Evolutionary conservation across 2,329 filamentous ascomycete species (phyloP).

Genomic region (Alternaria sp.): DNA sequence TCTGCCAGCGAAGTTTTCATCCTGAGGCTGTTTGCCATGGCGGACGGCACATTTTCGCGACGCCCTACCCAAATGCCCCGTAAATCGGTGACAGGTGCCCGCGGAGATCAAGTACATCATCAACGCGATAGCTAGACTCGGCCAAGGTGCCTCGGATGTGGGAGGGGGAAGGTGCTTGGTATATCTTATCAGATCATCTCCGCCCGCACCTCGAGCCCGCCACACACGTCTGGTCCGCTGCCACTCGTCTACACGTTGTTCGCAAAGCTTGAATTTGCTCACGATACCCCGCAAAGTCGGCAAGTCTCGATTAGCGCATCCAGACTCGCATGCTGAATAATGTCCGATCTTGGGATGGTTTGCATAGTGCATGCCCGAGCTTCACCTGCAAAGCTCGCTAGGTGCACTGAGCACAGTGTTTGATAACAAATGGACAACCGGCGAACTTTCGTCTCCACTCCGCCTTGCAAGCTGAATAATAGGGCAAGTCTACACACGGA

Average conservation of each 20-base stretch:
- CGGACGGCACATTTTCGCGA: background rate
- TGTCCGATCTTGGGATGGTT: background rate
- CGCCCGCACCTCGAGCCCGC: conserved; percentile 11
- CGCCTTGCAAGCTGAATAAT: background rate
- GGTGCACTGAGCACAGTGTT: background rate
- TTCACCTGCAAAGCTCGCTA: background rate
- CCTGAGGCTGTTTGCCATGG: background rate
- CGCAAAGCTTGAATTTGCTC: conserved; percentile 3
- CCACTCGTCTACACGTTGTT: background rate
- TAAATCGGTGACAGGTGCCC: background rate
- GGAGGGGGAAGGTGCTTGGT: conserved; percentile 18
- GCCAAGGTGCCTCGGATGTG: conserved; percentile 15
- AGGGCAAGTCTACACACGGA: background rate
- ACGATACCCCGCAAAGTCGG: conserved; percentile 1
- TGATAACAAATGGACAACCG: background rate
- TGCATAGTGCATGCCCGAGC: background rate
- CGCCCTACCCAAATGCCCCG: background rate
- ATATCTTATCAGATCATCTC: conserved; percentile 42
- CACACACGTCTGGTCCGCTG: conserved; percentile 2
- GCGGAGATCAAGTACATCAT: conserved; percentile 20
- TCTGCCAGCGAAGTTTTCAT: background rate
- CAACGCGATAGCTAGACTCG: conserved; percentile 19
- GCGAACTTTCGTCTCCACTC: background rate
- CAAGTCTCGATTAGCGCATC: conserved; percentile 1
- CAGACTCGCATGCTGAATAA: conserved; percentile 6